Conservation (phyloP, 108 stramenopile species). For the Nitzschia inconspicua region DNA sequence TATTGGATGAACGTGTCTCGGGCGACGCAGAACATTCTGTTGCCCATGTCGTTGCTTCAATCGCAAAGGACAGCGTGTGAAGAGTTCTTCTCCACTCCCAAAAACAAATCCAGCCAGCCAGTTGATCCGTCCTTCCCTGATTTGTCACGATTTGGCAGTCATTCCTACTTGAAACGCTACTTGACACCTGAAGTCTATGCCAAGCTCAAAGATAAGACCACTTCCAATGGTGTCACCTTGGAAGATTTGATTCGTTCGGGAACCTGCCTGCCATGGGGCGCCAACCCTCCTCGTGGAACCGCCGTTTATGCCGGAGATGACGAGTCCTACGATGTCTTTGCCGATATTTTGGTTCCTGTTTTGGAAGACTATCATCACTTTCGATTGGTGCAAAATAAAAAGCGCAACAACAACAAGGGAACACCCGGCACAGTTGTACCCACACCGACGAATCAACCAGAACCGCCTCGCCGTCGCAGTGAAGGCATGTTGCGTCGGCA, state of each 20-base stretch:
- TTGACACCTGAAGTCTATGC: conserved; percentile 64
- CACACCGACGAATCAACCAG: not conserved
- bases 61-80: too few species aligned
- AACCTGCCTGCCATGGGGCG: conserved; percentile 59
- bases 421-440: not conserved
- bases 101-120: too few species aligned
- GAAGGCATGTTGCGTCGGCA: conserved; percentile 44
- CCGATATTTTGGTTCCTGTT: conserved; percentile 70
- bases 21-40: not conserved
- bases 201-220: conserved; percentile 45
- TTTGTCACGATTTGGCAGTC: conserved; percentile 36
- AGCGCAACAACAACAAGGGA: not conserved
- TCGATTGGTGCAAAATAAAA: conserved; percentile 10
- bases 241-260: conserved; percentile 73
- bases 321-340: conserved; percentile 79
- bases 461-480: conserved; percentile 11
- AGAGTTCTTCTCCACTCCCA: too few species aligned
- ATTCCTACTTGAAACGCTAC: conserved; percentile 63
- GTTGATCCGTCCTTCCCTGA: conserved; percentile 37
- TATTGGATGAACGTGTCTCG: conserved; percentile 22
- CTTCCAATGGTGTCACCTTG: conserved; percentile 55
- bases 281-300: conserved; percentile 78
- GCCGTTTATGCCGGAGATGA: conserved; percentile 86
- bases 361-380: conserved; percentile 69
- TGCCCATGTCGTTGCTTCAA: not conserved